Percentiles rank a stretch among this genome's conserved stretches.
Evolutionary conservation across 169 alveolate species (phyloP).

Genomic region (Theileria parva): DNA sequence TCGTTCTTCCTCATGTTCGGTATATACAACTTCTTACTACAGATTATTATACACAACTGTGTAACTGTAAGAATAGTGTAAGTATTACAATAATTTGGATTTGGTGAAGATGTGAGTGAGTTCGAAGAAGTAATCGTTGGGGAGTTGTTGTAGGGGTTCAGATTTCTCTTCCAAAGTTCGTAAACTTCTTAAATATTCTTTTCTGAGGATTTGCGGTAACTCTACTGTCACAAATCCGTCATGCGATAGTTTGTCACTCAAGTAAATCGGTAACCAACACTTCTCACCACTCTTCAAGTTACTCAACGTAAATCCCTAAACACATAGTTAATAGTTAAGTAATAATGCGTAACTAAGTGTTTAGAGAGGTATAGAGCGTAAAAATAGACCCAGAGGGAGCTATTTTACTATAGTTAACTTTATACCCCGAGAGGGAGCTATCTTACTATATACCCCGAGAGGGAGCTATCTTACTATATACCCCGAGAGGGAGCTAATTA

Average conservation of each 20-base stretch:
- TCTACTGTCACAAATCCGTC: conserved; percentile 73
- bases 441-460: background rate
- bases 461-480: no score
- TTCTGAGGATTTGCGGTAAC: conserved; percentile 69
- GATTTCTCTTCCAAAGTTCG: conserved; percentile 27
- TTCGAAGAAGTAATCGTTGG: conserved; percentile 61
- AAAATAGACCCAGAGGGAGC: no score
- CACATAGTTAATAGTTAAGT: no score
- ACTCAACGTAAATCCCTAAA: conserved; percentile 66
- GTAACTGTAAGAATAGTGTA: background rate
- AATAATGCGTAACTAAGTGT: background rate
- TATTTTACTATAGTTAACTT: no score
- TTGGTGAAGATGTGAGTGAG: conserved; percentile 49
- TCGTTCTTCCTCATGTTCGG: conserved; percentile 46
- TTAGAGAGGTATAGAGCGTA: background rate
- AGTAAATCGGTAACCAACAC: conserved; percentile 76
- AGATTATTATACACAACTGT: background rate
- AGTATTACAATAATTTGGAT: conserved; percentile 19
- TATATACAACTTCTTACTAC: conserved; percentile 38
- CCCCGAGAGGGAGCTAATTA: background rate
- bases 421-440: no score
- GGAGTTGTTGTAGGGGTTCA: conserved; percentile 39
- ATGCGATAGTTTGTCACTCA: conserved; percentile 72
- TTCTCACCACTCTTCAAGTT: conserved; percentile 76
- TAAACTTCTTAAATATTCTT: conserved; percentile 41